Evolutionary conservation across 148 eudicot species (phyloP).

Genomic region (Beta vulgaris): DNA sequence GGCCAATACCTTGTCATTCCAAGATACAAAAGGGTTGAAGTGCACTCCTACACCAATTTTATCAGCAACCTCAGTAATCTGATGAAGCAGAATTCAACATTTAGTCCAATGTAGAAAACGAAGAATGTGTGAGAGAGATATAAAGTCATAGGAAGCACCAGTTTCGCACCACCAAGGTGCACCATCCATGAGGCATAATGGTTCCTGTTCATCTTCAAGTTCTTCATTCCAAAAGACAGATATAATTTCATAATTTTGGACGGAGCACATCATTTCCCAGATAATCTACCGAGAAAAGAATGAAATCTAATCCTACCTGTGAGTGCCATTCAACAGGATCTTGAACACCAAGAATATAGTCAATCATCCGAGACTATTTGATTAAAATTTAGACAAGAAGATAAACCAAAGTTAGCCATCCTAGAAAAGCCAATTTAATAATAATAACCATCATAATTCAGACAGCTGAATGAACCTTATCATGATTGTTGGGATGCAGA

Average conservation of each 20-base stretch:
- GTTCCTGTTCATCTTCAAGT: slow-evolving; percentile 61
- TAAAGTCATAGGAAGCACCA: slow-evolving; percentile 44
- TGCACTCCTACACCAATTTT: slow-evolving; percentile 85
- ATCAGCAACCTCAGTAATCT: slow-evolving; percentile 72
- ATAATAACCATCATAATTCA: background rate
- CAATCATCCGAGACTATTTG: slow-evolving; percentile 74
- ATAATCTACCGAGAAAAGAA: slow-evolving; percentile 4
- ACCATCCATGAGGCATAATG: slow-evolving; percentile 88
- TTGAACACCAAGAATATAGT: slow-evolving; percentile 79
- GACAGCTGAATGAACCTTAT: slow-evolving; percentile 44
- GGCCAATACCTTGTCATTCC: slow-evolving; percentile 53
- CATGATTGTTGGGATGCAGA: slow-evolving; percentile 78
- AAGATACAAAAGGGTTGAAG: slow-evolving; percentile 85
- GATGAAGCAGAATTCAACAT: slow-evolving; percentile 5
- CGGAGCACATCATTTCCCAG: background rate
- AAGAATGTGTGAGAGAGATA: slow-evolving; percentile 12
- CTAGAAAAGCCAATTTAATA: background rate
- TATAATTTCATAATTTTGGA: slow-evolving; percentile 11
- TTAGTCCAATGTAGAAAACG: background rate
- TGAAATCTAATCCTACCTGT: slow-evolving; percentile 41
- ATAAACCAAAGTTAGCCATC: background rate
- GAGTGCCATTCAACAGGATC: slow-evolving; percentile 91
- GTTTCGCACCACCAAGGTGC: slow-evolving; percentile 72
- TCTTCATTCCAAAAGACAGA: slow-evolving; percentile 37
- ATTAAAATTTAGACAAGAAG: slow-evolving; percentile 14